Evolutionary conservation across 169 alveolate species (phyloP), one percentile per base, ranked within the genome.

Genomic region (Plasmodium coatneyi): DNA sequence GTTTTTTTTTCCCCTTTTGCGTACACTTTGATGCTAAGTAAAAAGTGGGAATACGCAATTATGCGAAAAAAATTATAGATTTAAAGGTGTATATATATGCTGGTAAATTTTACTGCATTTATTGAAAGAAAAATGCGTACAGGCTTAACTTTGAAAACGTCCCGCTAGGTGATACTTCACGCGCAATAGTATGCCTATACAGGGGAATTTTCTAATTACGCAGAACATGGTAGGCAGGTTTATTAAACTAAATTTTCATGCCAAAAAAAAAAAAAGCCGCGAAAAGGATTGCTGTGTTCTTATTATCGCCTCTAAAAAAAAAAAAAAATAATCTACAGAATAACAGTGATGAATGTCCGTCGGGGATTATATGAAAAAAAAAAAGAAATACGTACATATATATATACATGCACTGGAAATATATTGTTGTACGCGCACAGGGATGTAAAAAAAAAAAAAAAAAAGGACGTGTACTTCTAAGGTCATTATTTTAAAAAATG

Each of bases 361-460:
- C 14, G 32, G 74, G 72, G 32, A 34, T 0, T 60, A 60, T 60
- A 60, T 19, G n/a, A n/a, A 19, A 60, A 19, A 60, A 66, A 60
- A 66, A 66, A 25, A 66, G 4, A 10, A 25, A 19, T 19, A 66
- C 16, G n/a, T 22, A 22, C 9, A 22, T 66, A 10, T 28, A 66
- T 28, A 7, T 5, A 66, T 66, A 66, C 36, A 66, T 66, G n/a
- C 54, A 52, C 9, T 81, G 78, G 89, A 52, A 81, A 81, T 41
- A n/a, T 41, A 30, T 56, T 52, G n/a, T 54, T 81, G 76, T 81
- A 81, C 89, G 32, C 89, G 70, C 89, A 76, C 89, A 83, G 71
- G 36, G 34, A 83, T 25, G 49, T 39, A 32, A 83, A 83, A 32
- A 16, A 70, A 34, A 43, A 83, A 70, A 32, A 83, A 39, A 39